Evolutionary conservation across 768 basidiomycete genomes (phyloP).

Genomic region (Sarcomyxa edulis): DNA sequence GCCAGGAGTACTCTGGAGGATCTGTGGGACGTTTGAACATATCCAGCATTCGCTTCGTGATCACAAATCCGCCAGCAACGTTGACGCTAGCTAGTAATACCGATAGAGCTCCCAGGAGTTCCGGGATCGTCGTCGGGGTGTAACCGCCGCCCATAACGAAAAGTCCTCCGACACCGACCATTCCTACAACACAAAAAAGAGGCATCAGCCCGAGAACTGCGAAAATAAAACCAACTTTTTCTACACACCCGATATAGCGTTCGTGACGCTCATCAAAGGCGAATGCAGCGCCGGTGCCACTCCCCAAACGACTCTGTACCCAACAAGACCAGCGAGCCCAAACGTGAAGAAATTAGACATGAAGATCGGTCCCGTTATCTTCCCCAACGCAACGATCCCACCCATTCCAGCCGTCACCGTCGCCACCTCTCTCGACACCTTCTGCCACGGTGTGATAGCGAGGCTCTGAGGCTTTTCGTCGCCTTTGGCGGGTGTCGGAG

Average conservation of each 20-base stretch:
- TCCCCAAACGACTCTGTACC: conserved; percentile 86
- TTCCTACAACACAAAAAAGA: too few species aligned
- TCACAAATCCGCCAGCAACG: conserved; percentile 83
- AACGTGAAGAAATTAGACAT: conserved; percentile 91
- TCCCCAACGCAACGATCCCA: conserved; percentile 65
- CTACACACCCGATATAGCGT: conserved; percentile 78
- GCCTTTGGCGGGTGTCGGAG: conserved; percentile 41
- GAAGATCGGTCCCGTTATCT: conserved; percentile 73
- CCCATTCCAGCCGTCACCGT: conserved; percentile 76
- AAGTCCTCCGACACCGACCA: conserved; percentile 81
- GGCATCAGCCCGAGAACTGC: too few species aligned
- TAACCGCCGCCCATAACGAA: conserved; percentile 91
- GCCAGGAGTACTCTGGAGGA: conserved; percentile 84
- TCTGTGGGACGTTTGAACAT: conserved; percentile 91
- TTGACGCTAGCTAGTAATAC: conserved; percentile 88
- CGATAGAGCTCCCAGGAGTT: conserved; percentile 72
- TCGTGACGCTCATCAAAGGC: conserved; percentile 88
- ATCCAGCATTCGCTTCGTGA: conserved; percentile 89
- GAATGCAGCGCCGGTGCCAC: conserved; percentile 86
- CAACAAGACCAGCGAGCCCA: conserved; percentile 80
- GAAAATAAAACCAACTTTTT: not conserved
- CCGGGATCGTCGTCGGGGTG: conserved; percentile 75
- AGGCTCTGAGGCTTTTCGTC: conserved; percentile 41
- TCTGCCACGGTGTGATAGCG: conserved; percentile 85
- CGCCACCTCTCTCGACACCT: conserved; percentile 69